phyloP scores from a whole-genome alignment of 805 yeast species.

The Wickerhamiella galacta region DNA sequence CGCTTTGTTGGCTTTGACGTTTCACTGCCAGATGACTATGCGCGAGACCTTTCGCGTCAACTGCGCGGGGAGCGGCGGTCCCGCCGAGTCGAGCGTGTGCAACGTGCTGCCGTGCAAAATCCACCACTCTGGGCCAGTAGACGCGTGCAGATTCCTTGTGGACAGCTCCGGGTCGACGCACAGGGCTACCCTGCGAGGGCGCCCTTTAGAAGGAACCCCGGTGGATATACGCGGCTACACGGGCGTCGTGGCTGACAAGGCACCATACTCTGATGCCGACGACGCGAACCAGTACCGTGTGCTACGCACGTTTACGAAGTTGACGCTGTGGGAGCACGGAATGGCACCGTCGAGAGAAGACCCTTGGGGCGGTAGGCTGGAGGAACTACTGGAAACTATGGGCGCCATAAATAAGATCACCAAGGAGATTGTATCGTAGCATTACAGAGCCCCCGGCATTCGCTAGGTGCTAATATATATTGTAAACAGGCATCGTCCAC shows the following conservation, averaged over 20 bases:
- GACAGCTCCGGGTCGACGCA: neutral
- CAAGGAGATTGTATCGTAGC: too few species aligned
- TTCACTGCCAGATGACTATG: too few species aligned
- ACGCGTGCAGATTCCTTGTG: constrained; percentile 6
- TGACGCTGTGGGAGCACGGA: constrained; percentile 14
- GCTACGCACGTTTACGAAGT: constrained; percentile 2
- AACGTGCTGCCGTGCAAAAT: constrained; percentile 13
- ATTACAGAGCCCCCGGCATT: too few species aligned
- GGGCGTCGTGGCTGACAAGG: constrained; percentile 9
- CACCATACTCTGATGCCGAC: constrained; percentile 8
- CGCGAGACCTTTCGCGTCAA: too few species aligned
- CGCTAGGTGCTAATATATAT: too few species aligned
- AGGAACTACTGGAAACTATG: constrained; percentile 7
- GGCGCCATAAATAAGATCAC: neutral
- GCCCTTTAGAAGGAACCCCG: constrained; percentile 10
- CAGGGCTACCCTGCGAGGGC: constrained; percentile 11
- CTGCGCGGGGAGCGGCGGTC: too few species aligned
- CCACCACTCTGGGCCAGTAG: constrained; percentile 8
- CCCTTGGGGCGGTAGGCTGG: constrained; percentile 10
- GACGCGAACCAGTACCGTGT: constrained; percentile 2
- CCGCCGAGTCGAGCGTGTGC: too few species aligned
- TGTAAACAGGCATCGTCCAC: too few species aligned
- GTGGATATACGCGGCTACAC: constrained; percentile 11
- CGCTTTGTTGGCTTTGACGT: too few species aligned
- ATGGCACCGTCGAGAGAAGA: constrained; percentile 5